A percentile compares a stretch with the other conserved stretches of the same genome.
Conservation (phyloP, 1,284 basidiomycete genomes). For the Ganoderma resinaceum region DNA sequence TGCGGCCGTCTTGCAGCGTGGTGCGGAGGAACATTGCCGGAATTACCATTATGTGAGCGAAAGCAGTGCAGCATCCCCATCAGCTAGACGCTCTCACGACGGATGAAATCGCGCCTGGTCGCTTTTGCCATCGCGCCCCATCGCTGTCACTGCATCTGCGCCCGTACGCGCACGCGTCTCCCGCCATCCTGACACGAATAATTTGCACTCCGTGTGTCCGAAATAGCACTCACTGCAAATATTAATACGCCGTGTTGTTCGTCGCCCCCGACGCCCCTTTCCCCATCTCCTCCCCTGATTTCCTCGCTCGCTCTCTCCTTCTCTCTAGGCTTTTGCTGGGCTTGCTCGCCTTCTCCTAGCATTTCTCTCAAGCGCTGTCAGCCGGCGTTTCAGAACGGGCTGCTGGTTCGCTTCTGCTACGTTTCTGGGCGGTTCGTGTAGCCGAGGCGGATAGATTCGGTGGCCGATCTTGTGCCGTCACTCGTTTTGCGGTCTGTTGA, state of each 20-base stretch:
- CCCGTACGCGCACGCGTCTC: background rate
- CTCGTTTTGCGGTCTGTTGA: background rate
- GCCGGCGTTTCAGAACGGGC: conserved; percentile 1
- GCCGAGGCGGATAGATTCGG: conserved; percentile 3
- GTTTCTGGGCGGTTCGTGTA: background rate
- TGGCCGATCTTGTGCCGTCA: conserved; percentile 1
- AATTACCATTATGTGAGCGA: background rate
- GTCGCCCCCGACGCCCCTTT: background rate
- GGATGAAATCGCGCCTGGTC: background rate
- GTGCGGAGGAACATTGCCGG: background rate
- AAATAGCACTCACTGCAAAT: background rate
- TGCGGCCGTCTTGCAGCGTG: background rate
- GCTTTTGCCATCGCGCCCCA: background rate
- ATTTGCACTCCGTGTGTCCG: background rate
- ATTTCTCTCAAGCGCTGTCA: background rate
- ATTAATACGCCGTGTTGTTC: background rate
- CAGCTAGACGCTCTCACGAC: background rate
- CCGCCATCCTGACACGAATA: background rate
- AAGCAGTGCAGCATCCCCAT: background rate
- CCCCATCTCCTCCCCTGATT: background rate
- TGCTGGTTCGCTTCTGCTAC: conserved; percentile 2
- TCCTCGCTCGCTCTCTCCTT: background rate
- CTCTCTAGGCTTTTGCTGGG: background rate
- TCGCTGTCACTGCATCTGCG: too few relatives aligned
- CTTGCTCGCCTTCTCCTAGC: background rate